Conservation (phyloP, 352 stramenopile genomes). For the Elongisporangium senticosum region DNA sequence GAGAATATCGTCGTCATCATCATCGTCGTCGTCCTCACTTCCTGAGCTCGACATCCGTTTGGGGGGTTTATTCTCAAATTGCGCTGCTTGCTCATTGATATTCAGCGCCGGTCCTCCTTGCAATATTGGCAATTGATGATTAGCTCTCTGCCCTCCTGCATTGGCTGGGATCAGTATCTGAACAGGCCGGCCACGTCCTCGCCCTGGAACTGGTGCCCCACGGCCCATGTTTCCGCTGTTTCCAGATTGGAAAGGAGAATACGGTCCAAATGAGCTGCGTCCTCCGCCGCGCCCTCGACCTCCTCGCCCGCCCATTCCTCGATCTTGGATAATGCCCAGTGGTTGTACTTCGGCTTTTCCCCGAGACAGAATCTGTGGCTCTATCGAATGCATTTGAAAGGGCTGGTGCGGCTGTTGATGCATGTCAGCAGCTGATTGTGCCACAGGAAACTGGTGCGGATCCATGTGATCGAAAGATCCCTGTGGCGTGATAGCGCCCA, state of each 20-base stretch:
- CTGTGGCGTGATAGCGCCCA: neutral
- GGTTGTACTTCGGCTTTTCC: neutral
- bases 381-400: neutral
- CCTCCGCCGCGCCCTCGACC: neutral
- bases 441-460: neutral
- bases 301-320: neutral
- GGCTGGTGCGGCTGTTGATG: neutral
- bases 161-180: constrained; percentile 14
- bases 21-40: constrained; percentile 12
- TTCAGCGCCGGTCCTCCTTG: constrained; percentile 1
- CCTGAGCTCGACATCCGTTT: constrained; percentile 3
- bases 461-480: neutral
- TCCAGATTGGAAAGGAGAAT: neutral
- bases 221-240: neutral
- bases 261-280: neutral
- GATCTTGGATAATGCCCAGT: neutral
- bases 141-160: constrained; percentile 4
- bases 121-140: constrained; percentile 9
- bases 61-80: neutral
- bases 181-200: constrained; percentile 14
- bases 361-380: neutral
- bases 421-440: neutral
- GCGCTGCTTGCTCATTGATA: neutral
- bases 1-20: constrained; percentile 31
- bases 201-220: neutral